Evolutionary conservation across 176 grass and related monocot genomes (phyloP).

Genomic region (Oryza australiensis): DNA sequence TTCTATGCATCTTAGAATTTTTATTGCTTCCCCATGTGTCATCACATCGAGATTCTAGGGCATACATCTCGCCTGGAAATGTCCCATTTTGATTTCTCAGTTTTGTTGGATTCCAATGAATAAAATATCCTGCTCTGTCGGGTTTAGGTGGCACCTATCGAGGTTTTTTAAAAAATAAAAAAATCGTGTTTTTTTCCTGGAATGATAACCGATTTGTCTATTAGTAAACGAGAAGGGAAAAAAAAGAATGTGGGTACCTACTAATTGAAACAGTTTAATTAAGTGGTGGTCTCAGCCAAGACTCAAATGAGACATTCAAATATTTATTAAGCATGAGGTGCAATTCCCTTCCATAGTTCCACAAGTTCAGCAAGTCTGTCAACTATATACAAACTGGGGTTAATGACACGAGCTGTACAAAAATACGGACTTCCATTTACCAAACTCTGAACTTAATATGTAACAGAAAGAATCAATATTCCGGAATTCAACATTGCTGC

Average conservation of each 20-base stretch:
- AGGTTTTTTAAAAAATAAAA: constrained; percentile 1
- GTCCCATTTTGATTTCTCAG: not conserved
- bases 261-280: not conserved
- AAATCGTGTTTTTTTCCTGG: constrained; percentile 12
- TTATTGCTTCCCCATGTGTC: constrained; percentile 29
- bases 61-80: constrained; percentile 26
- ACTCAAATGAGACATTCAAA: not conserved
- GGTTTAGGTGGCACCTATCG: constrained; percentile 21
- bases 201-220: not conserved
- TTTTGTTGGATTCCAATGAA: constrained; percentile 13
- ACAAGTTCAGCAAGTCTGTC: not conserved
- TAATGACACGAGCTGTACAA: not conserved
- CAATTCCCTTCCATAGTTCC: not conserved
- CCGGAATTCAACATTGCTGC: not conserved
- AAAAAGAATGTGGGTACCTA: not conserved
- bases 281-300: not conserved
- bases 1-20: constrained; percentile 3
- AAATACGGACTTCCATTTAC: not conserved
- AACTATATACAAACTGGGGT: not conserved
- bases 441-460: not conserved
- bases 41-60: constrained; percentile 14
- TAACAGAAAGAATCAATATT: not conserved
- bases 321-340: not conserved
- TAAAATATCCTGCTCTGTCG: constrained; percentile 9
- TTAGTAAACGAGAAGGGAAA: not conserved